phyloP scores from a whole-genome alignment of 106 monocot species.

The Dendrobium huoshanense region DNA sequence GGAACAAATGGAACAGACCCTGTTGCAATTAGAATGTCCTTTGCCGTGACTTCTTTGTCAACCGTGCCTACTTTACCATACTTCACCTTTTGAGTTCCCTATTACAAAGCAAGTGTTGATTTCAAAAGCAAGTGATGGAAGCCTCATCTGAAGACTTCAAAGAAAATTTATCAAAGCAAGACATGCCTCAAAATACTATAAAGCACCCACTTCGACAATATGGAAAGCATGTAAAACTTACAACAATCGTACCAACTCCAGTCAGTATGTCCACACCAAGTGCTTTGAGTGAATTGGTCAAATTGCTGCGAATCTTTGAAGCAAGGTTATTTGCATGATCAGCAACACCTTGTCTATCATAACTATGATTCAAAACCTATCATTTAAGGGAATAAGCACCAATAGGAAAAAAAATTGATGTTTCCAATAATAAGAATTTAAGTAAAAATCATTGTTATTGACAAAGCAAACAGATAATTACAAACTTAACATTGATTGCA shows the following conservation, averaged over 20 bases:
- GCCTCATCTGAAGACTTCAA: neutral
- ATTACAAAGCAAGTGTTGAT: constrained; percentile 11
- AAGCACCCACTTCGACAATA: neutral
- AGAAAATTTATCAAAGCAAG: neutral
- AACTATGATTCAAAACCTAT: constrained; percentile 75
- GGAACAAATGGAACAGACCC: constrained; percentile 98
- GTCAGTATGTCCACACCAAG: constrained; percentile 86
- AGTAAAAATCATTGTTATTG: neutral
- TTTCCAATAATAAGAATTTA: neutral
- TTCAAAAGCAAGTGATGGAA: neutral
- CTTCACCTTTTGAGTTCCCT: constrained; percentile 77
- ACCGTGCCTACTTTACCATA: constrained; percentile 80
- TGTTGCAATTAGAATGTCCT: constrained; percentile 91
- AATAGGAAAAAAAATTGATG: constrained; percentile 3
- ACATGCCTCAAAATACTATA: neutral
- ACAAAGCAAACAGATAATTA: neutral
- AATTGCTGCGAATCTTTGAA: constrained; percentile 85
- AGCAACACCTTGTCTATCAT: constrained; percentile 95
- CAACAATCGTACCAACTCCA: constrained; percentile 76
- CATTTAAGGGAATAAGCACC: constrained; percentile 6
- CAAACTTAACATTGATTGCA: neutral
- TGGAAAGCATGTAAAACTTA: constrained; percentile 23
- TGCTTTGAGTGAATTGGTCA: constrained; percentile 96
- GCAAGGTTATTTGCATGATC: constrained; percentile 99
- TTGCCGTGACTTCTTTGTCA: constrained; percentile 72